phyloP scores from a whole-genome alignment of 2,329 filamentous ascomycete genomes.

The Exophiala alcalophila region DNA sequence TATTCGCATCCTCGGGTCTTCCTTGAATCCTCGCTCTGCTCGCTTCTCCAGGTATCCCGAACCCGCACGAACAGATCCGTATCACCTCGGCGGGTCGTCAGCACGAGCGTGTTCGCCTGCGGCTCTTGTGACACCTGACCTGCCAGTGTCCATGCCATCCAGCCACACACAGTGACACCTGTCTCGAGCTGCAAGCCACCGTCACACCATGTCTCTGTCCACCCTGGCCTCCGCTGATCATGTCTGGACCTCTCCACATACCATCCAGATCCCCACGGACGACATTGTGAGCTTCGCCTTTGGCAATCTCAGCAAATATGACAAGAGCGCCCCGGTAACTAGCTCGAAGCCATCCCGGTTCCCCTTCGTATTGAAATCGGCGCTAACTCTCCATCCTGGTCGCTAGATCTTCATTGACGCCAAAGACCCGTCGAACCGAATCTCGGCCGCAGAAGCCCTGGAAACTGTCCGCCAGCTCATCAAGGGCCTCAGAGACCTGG shows the following conservation, averaged over 20 bases:
- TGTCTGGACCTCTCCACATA: conserved; percentile 17
- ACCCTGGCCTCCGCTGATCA: conserved; percentile 1
- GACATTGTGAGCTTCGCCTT: conserved; percentile 46
- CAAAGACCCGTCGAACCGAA: conserved; percentile 37
- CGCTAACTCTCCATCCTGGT: conserved; percentile 3
- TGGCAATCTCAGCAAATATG: conserved; percentile 36
- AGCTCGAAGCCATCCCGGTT: conserved; percentile 6
- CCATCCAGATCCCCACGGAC: conserved; percentile 12
- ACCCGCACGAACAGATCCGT: too few species aligned
- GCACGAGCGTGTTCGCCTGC: conserved; percentile 9
- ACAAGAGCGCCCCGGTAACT: conserved; percentile 36
- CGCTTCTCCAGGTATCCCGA: too few species aligned
- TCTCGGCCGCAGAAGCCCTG: conserved; percentile 38
- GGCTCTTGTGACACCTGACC: conserved; percentile 19
- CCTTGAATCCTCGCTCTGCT: too few species aligned
- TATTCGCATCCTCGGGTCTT: too few species aligned
- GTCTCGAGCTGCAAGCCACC: conserved; percentile 20
- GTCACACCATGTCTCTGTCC: conserved; percentile 26
- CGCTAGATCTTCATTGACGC: conserved; percentile 43
- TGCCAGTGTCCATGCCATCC: conserved; percentile 12
- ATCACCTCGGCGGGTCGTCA: too few species aligned
- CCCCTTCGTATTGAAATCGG: neutral
- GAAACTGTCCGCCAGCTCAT: conserved; percentile 40
- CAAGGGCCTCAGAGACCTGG: conserved; percentile 40
- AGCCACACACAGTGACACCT: conserved; percentile 14